Evolutionary conservation across 768 basidiomycete genomes (phyloP).

Genomic region (Kwoniella mangroviensis): DNA sequence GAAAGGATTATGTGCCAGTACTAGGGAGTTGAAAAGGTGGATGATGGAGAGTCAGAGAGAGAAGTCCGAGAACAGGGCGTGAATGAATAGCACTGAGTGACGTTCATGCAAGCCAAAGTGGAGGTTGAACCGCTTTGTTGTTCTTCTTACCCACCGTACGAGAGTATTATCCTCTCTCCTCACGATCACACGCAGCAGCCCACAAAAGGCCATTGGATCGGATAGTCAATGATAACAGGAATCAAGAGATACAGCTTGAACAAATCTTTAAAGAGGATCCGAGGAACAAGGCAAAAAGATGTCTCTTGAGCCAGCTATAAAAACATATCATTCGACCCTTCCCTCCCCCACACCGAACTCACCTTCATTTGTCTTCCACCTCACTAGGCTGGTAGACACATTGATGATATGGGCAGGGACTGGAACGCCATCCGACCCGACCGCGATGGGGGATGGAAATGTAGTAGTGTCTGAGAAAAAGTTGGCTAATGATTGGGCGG

Average conservation of each 20-base stretch:
- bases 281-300: not conserved
- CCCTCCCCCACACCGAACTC: slow-evolving; percentile 32
- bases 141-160: not conserved
- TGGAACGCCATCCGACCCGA: slow-evolving; percentile 20
- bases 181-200: no score
- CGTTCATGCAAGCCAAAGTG: slow-evolving; percentile 7
- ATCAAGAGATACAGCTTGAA: not conserved
- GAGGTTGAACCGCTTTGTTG: slow-evolving; percentile 20
- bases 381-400: slow-evolving; percentile 41
- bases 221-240: not conserved
- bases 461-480: slow-evolving; percentile 29
- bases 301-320: slow-evolving; percentile 24
- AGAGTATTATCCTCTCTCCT: no score
- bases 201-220: no score
- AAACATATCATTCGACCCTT: slow-evolving; percentile 33
- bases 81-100: not conserved
- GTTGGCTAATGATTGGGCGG: slow-evolving; percentile 46
- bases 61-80: not conserved
- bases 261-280: not conserved
- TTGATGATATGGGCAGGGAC: slow-evolving; percentile 48
- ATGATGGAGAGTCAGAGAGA: not conserved
- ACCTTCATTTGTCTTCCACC: slow-evolving; percentile 43
- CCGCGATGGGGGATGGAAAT: not conserved
- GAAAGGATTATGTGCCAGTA: not conserved
- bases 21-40: not conserved